These are phyloP conservation scores for Marchantia polymorpha DNA, from an alignment of 225 moss, liverwort and hornwort genomes.

Conservation along the genomic window DNA sequence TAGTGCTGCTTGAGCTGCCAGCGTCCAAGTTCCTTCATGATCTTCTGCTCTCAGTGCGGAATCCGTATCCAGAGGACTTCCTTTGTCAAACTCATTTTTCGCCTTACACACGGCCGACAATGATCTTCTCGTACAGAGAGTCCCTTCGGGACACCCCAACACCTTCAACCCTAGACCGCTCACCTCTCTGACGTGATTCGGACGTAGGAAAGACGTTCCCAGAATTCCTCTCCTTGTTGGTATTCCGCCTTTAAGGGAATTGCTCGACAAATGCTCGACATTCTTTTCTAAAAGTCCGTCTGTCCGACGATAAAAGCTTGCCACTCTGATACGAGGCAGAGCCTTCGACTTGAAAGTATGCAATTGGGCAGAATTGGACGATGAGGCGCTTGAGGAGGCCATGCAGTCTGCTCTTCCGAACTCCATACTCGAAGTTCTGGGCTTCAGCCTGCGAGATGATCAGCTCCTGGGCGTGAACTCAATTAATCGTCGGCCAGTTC, in stretches of 20 bases:
- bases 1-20: slow-evolving; percentile 50
- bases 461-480: background rate
- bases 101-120: background rate
- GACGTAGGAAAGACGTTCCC: background rate
- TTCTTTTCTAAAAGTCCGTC: background rate
- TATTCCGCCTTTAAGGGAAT: background rate
- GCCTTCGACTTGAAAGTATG: background rate
- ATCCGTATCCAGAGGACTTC: background rate
- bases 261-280: background rate
- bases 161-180: background rate
- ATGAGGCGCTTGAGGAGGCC: background rate
- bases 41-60: background rate
- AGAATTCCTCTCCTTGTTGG: background rate
- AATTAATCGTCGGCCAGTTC: background rate
- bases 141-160: background rate
- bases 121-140: background rate
- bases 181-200: background rate
- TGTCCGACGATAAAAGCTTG: background rate
- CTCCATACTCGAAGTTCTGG: background rate
- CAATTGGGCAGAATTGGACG: background rate
- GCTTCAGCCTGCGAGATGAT: background rate
- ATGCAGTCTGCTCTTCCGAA: background rate
- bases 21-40: slow-evolving; percentile 17
- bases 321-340: background rate
- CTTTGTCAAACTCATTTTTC: background rate